These are phyloP conservation scores for Penicillium riverlandense DNA, from an alignment of 495 filamentous ascomycete species.

Conservation along the genomic window DNA sequence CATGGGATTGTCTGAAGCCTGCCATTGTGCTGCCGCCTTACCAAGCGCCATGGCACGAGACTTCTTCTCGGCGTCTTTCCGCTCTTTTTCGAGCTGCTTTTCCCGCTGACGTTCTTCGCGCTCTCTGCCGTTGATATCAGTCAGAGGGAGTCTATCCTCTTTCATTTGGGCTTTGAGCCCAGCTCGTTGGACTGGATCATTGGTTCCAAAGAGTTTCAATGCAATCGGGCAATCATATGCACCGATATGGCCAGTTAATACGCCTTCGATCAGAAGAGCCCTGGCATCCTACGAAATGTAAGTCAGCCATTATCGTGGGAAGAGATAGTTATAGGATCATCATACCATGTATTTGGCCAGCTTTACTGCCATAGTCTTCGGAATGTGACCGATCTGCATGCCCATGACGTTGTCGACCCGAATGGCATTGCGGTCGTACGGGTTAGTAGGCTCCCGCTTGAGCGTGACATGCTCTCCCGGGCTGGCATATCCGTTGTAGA, in stretches of 20 bases:
- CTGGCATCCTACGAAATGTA: conserved; percentile 32
- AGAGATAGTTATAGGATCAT: background rate
- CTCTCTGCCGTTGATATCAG: conserved; percentile 29
- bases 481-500: conserved; percentile 66
- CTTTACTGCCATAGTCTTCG: conserved; percentile 54
- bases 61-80: conserved; percentile 43
- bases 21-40: conserved; percentile 24
- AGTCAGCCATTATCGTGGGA: conserved; percentile 11
- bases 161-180: conserved; percentile 55
- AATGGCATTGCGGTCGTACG: conserved; percentile 74
- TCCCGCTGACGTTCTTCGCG: conserved; percentile 20
- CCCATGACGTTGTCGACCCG: conserved; percentile 73
- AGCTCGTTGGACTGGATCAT: conserved; percentile 40
- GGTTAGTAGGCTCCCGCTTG: conserved; percentile 62
- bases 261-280: conserved; percentile 56
- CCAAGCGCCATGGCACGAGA: conserved; percentile 34
- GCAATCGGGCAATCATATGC: conserved; percentile 64
- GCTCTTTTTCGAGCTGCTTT: conserved; percentile 34
- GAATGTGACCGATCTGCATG: conserved; percentile 75
- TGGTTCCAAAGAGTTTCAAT: conserved; percentile 60
- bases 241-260: conserved; percentile 54
- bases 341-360: conserved; percentile 65
- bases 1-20: conserved; percentile 15
- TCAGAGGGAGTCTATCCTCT: conserved; percentile 49
- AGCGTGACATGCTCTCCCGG: conserved; percentile 65